Evolutionary conservation across 495 filamentous ascomycete genomes (phyloP), one percentile per base, ranked within the genome.

Genomic region (Aspergillus cristatus): DNA sequence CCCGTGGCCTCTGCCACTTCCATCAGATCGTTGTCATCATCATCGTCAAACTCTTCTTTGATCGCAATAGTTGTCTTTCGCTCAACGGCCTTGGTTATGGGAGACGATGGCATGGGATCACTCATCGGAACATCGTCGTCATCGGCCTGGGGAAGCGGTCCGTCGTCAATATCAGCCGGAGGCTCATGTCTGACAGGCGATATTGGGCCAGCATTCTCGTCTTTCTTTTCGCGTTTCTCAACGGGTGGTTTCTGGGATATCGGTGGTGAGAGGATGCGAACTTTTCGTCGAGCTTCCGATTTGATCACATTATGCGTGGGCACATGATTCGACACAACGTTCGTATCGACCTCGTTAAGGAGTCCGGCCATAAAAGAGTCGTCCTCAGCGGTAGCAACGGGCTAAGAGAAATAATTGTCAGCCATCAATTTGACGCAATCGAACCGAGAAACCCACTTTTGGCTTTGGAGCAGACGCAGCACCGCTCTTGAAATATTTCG

Each of bases 401-500:
- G 62, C 66, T 70, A 42, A 16, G 33, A 8, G 6, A 32, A 44
- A 2, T 28, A 49, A 47, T 6, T 47, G 17, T 18, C 26, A 3
- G 29, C 13, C 25, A 34, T 20, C 16, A 12, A 8, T 24, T n/a
- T 24, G 20, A 8, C 20, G 20, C 20, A 24, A 20, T 14, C 7
- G 37, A 35, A 16, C 14, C 15, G 14, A 13, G 18, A 24, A 24
- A 53, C 60, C 46, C 57, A 86, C 86, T 72, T 94, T 98, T 1
- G 82, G 72, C 55, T 91, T 95, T 15, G 78, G 71, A 32, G 79
- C 79, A 14, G 76, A 65, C 29, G 73, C 60, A 38, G 76, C 71
- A 29, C 84, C 82, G 45, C 78, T 81, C 50, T 74, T 93, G 59
- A 98, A 96, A 59, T 91, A 98, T 47, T 90, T 91, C 47, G 79